A percentile compares a stretch with the other conserved stretches of the same genome.
phyloP scores from a whole-genome alignment of 805 yeast genomes.

The Candida broadrunensis region DNA sequence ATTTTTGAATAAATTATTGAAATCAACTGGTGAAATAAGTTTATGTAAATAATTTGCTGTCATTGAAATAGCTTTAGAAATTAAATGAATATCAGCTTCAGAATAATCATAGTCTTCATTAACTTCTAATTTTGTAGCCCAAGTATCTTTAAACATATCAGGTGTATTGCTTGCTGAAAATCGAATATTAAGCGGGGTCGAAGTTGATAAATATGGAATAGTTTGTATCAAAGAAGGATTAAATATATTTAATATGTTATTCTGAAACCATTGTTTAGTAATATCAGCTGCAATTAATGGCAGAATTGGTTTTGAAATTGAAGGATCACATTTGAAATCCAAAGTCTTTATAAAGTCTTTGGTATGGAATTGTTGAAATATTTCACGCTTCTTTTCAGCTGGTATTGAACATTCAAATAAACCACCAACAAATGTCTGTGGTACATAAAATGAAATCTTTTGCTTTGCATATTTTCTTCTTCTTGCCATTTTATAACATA shows the following conservation, averaged over 20 bases:
- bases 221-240: constrained; percentile 35
- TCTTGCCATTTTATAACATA: constrained; percentile 57
- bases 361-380: constrained; percentile 14
- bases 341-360: constrained; percentile 13
- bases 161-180: constrained; percentile 29
- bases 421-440: constrained; percentile 63
- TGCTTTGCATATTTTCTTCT: constrained; percentile 50
- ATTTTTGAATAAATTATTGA: constrained; percentile 8
- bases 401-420: constrained; percentile 50
- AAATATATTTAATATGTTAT: constrained; percentile 12
- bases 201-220: constrained; percentile 59
- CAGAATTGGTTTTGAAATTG: constrained; percentile 41
- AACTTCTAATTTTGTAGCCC: constrained; percentile 48
- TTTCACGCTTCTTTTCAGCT: constrained; percentile 16
- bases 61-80: constrained; percentile 25
- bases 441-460: constrained; percentile 46
- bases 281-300: constrained; percentile 63
- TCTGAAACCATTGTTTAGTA: constrained; percentile 44
- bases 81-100: constrained; percentile 28
- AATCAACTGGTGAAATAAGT: constrained; percentile 18
- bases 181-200: constrained; percentile 36
- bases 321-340: constrained; percentile 31
- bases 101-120: constrained; percentile 49
- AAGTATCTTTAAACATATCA: constrained; percentile 27
- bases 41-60: constrained; percentile 20